Conservation (phyloP, 2,329 filamentous ascomycete genomes). For the Diaporthe velutina region DNA sequence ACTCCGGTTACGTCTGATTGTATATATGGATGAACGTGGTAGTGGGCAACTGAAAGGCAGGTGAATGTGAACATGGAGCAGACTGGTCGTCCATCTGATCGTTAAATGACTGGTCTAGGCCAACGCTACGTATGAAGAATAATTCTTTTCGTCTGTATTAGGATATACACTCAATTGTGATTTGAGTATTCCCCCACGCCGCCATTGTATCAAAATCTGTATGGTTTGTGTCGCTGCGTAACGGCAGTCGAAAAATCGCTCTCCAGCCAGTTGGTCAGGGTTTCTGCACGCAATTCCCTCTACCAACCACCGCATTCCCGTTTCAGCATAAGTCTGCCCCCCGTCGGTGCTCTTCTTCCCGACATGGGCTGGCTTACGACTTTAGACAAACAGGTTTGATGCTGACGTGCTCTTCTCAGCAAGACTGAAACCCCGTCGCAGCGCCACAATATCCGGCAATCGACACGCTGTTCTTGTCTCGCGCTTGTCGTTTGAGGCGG, state of each 20-base stretch:
- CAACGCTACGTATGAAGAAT: conserved; percentile 26
- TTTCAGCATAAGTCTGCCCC: background rate
- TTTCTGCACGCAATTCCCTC: background rate
- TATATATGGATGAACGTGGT: background rate
- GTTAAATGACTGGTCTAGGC: background rate
- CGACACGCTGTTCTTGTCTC: background rate
- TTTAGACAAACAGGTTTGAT: background rate
- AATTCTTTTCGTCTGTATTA: background rate
- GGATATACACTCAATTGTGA: background rate
- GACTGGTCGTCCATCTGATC: background rate
- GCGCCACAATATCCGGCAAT: conserved; percentile 8
- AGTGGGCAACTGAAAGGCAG: background rate
- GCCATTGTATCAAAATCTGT: background rate
- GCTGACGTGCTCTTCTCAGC: background rate
- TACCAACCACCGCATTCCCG: background rate
- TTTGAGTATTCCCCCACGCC: background rate
- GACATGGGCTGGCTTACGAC: background rate
- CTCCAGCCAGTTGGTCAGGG: background rate
- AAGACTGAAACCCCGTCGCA: conserved; percentile 13
- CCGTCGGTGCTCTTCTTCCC: background rate
- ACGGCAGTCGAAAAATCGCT: background rate
- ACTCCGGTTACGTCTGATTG: background rate
- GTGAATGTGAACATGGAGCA: background rate
- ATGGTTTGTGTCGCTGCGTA: background rate
- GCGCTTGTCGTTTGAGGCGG: conserved; percentile 4